phyloP scores from a whole-genome alignment of 768 basidiomycete species.

The Serendipita vermifera region DNA sequence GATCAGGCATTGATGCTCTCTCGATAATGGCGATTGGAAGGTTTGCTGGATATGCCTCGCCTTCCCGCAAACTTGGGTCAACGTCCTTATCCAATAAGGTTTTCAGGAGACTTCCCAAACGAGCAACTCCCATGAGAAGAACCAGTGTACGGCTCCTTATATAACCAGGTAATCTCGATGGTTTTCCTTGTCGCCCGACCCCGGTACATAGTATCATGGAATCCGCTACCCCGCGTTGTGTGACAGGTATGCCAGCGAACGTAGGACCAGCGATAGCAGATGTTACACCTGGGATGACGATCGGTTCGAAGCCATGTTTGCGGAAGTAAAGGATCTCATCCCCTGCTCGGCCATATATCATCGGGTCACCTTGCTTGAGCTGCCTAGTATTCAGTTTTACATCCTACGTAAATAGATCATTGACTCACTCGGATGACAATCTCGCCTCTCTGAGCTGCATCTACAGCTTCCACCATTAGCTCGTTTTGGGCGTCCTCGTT shows the following conservation, averaged over 20 bases:
- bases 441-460: constrained; percentile 63
- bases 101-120: constrained; percentile 57
- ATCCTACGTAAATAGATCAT: neutral
- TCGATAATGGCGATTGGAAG: constrained; percentile 89
- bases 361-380: constrained; percentile 97
- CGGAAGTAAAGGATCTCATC: constrained; percentile 94
- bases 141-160: constrained; percentile 67
- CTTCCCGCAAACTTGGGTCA: constrained; percentile 27
- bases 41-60: constrained; percentile 53
- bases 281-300: constrained; percentile 80
- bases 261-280: constrained; percentile 84
- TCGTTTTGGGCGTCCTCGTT: constrained; percentile 90
- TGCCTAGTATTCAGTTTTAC: too few relatives aligned
- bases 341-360: constrained; percentile 85
- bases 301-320: constrained; percentile 63
- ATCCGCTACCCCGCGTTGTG: constrained; percentile 89
- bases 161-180: constrained; percentile 78
- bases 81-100: constrained; percentile 42
- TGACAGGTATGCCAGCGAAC: constrained; percentile 85
- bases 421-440: constrained; percentile 78
- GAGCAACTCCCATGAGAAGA: constrained; percentile 90
- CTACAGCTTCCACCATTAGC: constrained; percentile 85
- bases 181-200: constrained; percentile 75
- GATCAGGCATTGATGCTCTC: constrained; percentile 87
- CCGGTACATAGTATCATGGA: constrained; percentile 85